A percentile compares a stretch with the other conserved stretches of the same genome.
These are phyloP conservation scores for Musa itinerans DNA, from an alignment of 176 grass and related monocot genomes.

Conservation along the genomic window DNA sequence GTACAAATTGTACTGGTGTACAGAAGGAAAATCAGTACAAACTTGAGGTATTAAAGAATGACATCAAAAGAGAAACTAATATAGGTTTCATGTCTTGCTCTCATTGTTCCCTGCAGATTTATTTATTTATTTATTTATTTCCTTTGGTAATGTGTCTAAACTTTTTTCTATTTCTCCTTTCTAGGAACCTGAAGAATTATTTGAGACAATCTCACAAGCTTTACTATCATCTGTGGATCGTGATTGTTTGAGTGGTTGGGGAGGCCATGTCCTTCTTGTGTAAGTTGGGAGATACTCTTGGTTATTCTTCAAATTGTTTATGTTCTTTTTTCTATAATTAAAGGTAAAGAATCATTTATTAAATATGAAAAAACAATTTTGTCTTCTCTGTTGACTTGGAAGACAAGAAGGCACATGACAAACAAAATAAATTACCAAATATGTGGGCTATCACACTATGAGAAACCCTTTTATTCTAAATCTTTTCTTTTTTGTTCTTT, in stretches of 20 bases:
- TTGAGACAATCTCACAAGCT: slow-evolving; percentile 94
- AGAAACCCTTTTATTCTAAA: no score
- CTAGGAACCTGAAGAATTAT: slow-evolving; percentile 85
- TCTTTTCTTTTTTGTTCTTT: no score
- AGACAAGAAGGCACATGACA: no score
- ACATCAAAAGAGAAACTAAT: no score
- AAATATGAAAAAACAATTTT: background rate
- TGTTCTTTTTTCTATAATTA: background rate
- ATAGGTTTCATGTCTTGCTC: no score
- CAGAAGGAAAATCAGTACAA: background rate
- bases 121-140: background rate
- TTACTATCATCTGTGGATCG: slow-evolving; percentile 67
- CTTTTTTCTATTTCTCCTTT: slow-evolving; percentile 15
- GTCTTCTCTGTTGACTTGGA: background rate
- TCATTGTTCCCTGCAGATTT: background rate
- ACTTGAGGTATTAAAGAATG: no score
- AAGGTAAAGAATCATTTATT: background rate
- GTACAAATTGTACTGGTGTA: no score
- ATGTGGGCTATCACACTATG: no score
- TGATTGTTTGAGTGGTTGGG: slow-evolving; percentile 87
- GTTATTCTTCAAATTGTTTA: background rate
- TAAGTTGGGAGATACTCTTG: slow-evolving; percentile 29
- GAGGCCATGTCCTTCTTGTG: slow-evolving; percentile 82
- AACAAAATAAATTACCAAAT: background rate
- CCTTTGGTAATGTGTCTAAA: background rate